Evolutionary conservation across 768 basidiomycete genomes (phyloP).

Genomic region (Lactifluus hygrophoroides): DNA sequence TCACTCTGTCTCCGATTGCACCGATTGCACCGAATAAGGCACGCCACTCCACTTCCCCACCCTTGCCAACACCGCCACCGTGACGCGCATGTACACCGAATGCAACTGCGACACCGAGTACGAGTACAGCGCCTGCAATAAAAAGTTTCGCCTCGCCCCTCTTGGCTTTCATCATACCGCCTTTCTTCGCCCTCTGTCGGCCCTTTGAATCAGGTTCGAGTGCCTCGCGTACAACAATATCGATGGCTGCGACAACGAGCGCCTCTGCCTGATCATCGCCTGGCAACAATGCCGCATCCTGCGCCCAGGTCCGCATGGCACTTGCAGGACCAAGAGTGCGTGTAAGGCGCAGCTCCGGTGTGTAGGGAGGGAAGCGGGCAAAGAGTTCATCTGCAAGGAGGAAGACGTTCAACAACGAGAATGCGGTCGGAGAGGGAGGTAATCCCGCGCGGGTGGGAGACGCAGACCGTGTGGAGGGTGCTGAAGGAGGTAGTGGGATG

Average conservation of each 20-base stretch:
- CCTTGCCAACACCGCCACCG: slow-evolving; percentile 1
- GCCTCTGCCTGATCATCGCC: slow-evolving; percentile 50
- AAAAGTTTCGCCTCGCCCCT: slow-evolving; percentile 28
- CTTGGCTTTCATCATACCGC: neutral
- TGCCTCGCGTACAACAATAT: slow-evolving; percentile 46
- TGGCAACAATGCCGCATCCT: slow-evolving; percentile 35
- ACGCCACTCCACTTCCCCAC: neutral
- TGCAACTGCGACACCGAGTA: slow-evolving; percentile 64
- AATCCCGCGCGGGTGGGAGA: slow-evolving; percentile 18
- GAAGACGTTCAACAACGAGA: slow-evolving; percentile 43
- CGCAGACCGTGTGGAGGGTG: neutral
- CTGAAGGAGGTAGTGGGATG: slow-evolving; percentile 15
- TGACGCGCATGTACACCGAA: slow-evolving; percentile 26
- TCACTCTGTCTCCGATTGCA: slow-evolving; percentile 10
- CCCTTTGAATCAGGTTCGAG: slow-evolving; percentile 27
- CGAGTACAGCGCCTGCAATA: slow-evolving; percentile 57
- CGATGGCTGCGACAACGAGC: slow-evolving; percentile 46
- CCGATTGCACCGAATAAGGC: slow-evolving; percentile 3
- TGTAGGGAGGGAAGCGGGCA: slow-evolving; percentile 48
- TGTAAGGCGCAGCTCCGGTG: slow-evolving; percentile 43
- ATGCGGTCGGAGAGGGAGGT: slow-evolving; percentile 12
- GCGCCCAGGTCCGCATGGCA: slow-evolving; percentile 67
- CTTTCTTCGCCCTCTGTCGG: slow-evolving; percentile 20
- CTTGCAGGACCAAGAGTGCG: slow-evolving; percentile 74
- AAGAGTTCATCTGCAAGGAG: slow-evolving; percentile 51